A percentile compares a stretch with the other conserved stretches of the same genome.
Conservation (phyloP, 164 flowering plant genomes). For the Cinnamomum micranthum region DNA sequence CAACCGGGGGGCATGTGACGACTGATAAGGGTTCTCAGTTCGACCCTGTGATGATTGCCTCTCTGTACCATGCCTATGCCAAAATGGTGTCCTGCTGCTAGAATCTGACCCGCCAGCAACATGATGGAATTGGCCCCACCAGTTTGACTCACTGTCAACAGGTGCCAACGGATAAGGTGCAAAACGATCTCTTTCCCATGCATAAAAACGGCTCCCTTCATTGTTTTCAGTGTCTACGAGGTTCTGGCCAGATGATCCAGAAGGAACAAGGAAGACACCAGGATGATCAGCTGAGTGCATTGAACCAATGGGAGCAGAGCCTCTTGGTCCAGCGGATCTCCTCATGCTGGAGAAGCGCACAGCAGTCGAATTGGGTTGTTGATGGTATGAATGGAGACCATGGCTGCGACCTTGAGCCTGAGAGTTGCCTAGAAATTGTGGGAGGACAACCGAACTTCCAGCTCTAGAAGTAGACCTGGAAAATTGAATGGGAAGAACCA, state of each 20-base stretch:
- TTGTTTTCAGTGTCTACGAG: slow-evolving; percentile 59
- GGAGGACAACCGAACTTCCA: slow-evolving; percentile 47
- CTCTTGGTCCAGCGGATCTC: slow-evolving; percentile 50
- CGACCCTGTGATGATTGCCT: slow-evolving; percentile 64
- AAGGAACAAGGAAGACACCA: slow-evolving; percentile 52
- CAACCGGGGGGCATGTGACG: slow-evolving; percentile 15
- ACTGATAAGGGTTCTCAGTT: slow-evolving; percentile 31
- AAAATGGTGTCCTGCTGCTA: slow-evolving; percentile 42
- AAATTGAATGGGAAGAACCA: neutral
- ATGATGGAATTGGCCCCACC: slow-evolving; percentile 64
- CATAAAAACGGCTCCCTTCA: slow-evolving; percentile 38
- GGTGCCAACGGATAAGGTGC: slow-evolving; percentile 50
- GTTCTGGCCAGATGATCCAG: slow-evolving; percentile 48
- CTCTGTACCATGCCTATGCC: slow-evolving; percentile 75
- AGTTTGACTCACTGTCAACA: slow-evolving; percentile 55
- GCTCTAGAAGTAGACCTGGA: slow-evolving; percentile 42
- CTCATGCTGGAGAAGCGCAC: slow-evolving; percentile 37
- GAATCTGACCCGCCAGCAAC: slow-evolving; percentile 43
- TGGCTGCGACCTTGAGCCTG: slow-evolving; percentile 62
- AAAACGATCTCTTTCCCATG: slow-evolving; percentile 79
- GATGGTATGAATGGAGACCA: slow-evolving; percentile 69
- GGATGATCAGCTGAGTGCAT: slow-evolving; percentile 56
- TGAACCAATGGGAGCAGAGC: slow-evolving; percentile 37
- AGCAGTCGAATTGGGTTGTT: slow-evolving; percentile 38
- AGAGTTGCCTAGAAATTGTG: slow-evolving; percentile 69